Base-by-base conservation (phyloP, 1,284 basidiomycete species). In the Ganoderma multipileum region DNA sequence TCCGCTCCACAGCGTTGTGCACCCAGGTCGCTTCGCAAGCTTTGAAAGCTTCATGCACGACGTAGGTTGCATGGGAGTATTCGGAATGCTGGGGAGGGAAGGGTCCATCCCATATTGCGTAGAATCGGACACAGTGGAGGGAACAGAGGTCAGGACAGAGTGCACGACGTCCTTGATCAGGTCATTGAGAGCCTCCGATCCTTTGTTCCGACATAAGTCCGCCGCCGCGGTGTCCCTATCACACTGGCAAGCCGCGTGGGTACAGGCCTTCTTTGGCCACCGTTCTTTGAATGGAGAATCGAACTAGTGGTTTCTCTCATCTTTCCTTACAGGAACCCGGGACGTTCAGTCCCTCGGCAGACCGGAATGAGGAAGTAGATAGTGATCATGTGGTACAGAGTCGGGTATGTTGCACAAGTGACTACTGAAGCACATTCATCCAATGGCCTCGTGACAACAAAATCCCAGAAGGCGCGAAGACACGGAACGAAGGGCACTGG, bases 401-500 rank as follows among this genome's bases (percentile, higher is more conserved):
- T 26, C n/a, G 59, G 23, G 42, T 65, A 41, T 61, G 36, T 44
- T 58, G 60, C 65, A 62, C 63, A 65, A 52, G 39, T 62, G 59
- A 42, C 50, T 14, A 47, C 28, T 16, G 14, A 20, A 41, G 44
- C 20, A 50, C 50, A 55, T 28, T 44, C 26, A 30, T 57, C 67
- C 63, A 58, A 58, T 62, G 39, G 33, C 6, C 41, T 47, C 59
- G 50, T n/a, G 59, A 62, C 33, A 65, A 38, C 58, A 9, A 39
- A 42, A 18, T 16, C 52, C 11, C 30, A 30, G 11, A 64, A 36
- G 9, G n/a, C n/a, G 18, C 11, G 63, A 26, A 57, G 33, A 57
- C n/a, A 33, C 28, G 11, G n/a, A 18, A 3, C 9, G 41, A 41
- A 41, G 16, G 7, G 36, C 36, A 12, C 23, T 26, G 23, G 23